phyloP scores from a whole-genome alignment of 2,329 filamentous ascomycete genomes.

The Hyphodiscus sp. region DNA sequence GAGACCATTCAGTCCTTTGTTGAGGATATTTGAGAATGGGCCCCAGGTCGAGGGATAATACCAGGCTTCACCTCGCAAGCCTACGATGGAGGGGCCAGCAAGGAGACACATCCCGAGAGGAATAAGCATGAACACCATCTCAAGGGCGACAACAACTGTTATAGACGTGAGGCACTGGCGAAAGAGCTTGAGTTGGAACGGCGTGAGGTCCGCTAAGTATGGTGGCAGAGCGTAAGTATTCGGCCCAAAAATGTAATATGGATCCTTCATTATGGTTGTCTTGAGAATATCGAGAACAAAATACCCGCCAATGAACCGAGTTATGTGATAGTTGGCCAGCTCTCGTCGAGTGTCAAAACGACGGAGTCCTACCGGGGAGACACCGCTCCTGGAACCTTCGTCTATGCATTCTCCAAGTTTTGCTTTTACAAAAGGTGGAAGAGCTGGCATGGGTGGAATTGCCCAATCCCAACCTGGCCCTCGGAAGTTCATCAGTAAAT shows the following conservation, averaged over 20 bases:
- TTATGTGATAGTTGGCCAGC: slow-evolving; percentile 41
- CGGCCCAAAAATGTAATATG: slow-evolving; percentile 62
- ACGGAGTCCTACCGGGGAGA: slow-evolving; percentile 40
- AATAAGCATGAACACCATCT: slow-evolving; percentile 51
- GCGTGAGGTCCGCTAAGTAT: slow-evolving; percentile 38
- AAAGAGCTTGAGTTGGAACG: slow-evolving; percentile 43
- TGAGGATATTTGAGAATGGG: slow-evolving; percentile 46
- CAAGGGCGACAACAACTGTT: slow-evolving; percentile 51
- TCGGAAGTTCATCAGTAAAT: slow-evolving; percentile 49
- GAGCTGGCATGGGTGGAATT: slow-evolving; percentile 42
- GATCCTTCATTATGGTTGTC: slow-evolving; percentile 64
- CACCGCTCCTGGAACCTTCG: slow-evolving; percentile 27
- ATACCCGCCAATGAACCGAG: slow-evolving; percentile 50
- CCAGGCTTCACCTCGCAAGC: slow-evolving; percentile 52
- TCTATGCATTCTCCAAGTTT: slow-evolving; percentile 33
- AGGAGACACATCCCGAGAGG: slow-evolving; percentile 50
- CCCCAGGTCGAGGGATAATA: slow-evolving; percentile 56
- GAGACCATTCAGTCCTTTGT: slow-evolving; percentile 69
- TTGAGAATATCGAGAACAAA: slow-evolving; percentile 65
- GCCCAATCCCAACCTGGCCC: slow-evolving; percentile 54
- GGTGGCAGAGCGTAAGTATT: slow-evolving; percentile 37
- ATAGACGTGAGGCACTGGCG: slow-evolving; percentile 50
- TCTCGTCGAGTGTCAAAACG: slow-evolving; percentile 36
- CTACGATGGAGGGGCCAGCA: slow-evolving; percentile 42
- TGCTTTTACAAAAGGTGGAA: slow-evolving; percentile 37